These are phyloP conservation scores for Gnomoniopsis sp. DNA, from an alignment of 2,329 filamentous ascomycete species.

Conservation along the genomic window DNA sequence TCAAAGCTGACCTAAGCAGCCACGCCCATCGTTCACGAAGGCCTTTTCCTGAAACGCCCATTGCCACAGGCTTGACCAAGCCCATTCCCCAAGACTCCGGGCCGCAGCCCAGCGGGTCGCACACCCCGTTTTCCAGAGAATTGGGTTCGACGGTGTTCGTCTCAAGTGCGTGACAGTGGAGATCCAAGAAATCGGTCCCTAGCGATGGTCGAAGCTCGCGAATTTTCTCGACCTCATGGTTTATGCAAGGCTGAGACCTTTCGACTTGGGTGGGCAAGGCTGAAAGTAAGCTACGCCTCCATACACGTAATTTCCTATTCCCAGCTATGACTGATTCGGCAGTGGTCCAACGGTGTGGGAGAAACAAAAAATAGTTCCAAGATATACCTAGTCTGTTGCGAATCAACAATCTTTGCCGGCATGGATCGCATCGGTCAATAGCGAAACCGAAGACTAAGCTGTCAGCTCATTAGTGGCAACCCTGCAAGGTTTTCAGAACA, in stretches of 20 bases:
- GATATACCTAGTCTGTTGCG: too few species aligned
- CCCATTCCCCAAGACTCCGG: not conserved
- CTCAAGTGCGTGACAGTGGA: not conserved
- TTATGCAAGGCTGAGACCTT: slow-evolving; percentile 14
- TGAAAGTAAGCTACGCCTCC: not conserved
- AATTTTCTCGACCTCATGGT: slow-evolving; percentile 1
- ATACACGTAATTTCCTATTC: too few species aligned
- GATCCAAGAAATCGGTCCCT: not conserved
- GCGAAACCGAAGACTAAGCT: too few species aligned
- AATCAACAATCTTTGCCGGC: too few species aligned
- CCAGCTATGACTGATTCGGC: too few species aligned
- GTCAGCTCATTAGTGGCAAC: too few species aligned
- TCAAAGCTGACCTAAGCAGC: slow-evolving; percentile 6
- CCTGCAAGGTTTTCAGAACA: too few species aligned
- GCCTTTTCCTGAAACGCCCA: slow-evolving; percentile 6
- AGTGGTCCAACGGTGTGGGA: too few species aligned
- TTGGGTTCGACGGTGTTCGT: slow-evolving; percentile 11
- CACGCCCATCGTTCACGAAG: not conserved
- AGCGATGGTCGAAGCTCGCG: not conserved
- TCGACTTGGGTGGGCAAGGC: not conserved
- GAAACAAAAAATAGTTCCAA: too few species aligned
- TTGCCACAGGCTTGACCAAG: slow-evolving; percentile 8
- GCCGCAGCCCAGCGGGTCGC: not conserved
- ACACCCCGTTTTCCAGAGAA: not conserved
- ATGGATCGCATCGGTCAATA: too few species aligned